A percentile compares a stretch with the other conserved stretches of the same genome.
Conservation (phyloP, 1,284 basidiomycete genomes). For the Ustilago sp. region DNA sequence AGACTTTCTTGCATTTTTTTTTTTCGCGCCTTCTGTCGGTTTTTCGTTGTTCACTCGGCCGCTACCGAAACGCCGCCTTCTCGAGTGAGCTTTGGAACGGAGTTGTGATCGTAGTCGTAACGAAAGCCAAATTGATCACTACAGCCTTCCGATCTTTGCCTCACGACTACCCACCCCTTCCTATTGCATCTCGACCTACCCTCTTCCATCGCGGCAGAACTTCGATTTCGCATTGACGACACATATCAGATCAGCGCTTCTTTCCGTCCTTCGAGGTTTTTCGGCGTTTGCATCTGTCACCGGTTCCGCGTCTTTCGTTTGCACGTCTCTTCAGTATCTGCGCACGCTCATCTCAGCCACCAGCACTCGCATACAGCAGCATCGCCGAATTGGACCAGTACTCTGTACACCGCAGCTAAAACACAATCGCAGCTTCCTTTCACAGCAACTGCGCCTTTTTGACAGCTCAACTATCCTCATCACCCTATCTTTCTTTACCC, state of each 20-base stretch:
- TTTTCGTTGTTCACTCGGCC: constrained; percentile 5
- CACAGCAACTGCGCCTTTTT: background rate
- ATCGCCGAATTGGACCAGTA: background rate
- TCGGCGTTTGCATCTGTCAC: constrained; percentile 16
- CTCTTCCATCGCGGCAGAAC: background rate
- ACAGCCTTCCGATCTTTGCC: background rate
- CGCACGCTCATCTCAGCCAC: background rate
- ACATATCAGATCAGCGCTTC: constrained; percentile 4
- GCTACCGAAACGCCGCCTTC: constrained; percentile 1
- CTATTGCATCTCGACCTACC: constrained; percentile 3
- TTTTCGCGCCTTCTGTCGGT: constrained; percentile 5
- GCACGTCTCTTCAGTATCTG: constrained; percentile 9
- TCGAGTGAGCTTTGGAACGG: background rate
- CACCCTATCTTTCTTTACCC: constrained; percentile 3
- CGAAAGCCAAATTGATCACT: background rate
- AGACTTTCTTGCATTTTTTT: constrained; percentile 26
- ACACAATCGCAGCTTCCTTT: background rate
- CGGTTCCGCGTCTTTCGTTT: constrained; percentile 6
- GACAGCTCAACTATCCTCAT: constrained; percentile 4
- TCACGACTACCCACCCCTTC: background rate
- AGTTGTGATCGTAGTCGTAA: background rate
- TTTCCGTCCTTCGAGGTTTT: constrained; percentile 6
- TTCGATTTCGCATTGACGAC: background rate
- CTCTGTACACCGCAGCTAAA: background rate
- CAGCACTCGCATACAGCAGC: constrained; percentile 8